Percentiles rank a stretch among this genome's conserved stretches.
phyloP scores from a whole-genome alignment of 1,139 yeast species.

The Geotrichum histeridarum region DNA sequence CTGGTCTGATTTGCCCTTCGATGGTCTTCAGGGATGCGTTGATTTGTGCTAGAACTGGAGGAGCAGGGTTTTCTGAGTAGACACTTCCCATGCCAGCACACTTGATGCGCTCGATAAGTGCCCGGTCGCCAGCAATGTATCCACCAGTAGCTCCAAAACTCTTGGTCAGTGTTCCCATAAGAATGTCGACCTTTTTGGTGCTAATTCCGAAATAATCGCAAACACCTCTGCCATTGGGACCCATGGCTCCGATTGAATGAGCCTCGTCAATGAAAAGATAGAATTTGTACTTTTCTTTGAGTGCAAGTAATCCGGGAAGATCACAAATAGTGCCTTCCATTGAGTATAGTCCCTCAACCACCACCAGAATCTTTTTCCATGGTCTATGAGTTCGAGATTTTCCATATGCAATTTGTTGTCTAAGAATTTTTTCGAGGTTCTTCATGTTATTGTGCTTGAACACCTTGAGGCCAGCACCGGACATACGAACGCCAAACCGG shows the following conservation, averaged over 20 bases:
- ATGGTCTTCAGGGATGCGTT: slow-evolving; percentile 73
- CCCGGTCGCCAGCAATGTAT: slow-evolving; percentile 71
- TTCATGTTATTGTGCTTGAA: slow-evolving; percentile 90
- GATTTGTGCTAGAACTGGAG: slow-evolving; percentile 88
- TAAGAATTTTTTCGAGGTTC: slow-evolving; percentile 66
- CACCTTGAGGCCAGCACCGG: slow-evolving; percentile 90
- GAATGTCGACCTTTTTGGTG: slow-evolving; percentile 69
- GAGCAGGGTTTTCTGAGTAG: slow-evolving; percentile 82
- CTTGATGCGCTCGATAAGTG: slow-evolving; percentile 67
- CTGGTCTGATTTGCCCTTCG: slow-evolving; percentile 76
- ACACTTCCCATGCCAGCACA: slow-evolving; percentile 65
- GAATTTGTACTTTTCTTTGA: slow-evolving; percentile 82
- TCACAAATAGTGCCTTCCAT: slow-evolving; percentile 97
- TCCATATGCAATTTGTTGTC: slow-evolving; percentile 91
- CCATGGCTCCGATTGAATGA: slow-evolving; percentile 96
- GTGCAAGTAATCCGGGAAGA: slow-evolving; percentile 67
- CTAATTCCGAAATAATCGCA: slow-evolving; percentile 86
- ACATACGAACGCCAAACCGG: slow-evolving; percentile 86
- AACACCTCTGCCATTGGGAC: slow-evolving; percentile 88
- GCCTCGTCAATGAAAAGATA: slow-evolving; percentile 94
- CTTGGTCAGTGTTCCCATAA: slow-evolving; percentile 97
- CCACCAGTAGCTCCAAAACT: slow-evolving; percentile 99
- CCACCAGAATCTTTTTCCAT: slow-evolving; percentile 89
- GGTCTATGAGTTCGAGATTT: slow-evolving; percentile 96
- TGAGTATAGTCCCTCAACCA: slow-evolving; percentile 92